phyloP scores from a whole-genome alignment of 768 basidiomycete species.

The Tylopilus sp. region DNA sequence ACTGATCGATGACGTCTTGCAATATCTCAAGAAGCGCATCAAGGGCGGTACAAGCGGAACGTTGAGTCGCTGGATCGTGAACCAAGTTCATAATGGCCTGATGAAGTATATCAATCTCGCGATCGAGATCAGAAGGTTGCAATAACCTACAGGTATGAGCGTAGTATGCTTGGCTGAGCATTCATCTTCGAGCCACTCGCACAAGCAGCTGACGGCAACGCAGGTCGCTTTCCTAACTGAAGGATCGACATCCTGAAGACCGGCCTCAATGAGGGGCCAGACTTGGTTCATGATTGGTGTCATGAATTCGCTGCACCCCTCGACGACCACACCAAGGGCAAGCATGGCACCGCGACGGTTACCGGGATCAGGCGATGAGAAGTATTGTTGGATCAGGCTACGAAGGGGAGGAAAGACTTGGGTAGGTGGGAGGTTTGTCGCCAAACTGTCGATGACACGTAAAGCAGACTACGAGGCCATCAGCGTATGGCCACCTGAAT shows the following conservation, averaged over 20 bases:
- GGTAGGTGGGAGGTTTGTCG: constrained; percentile 86
- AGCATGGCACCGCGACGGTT: constrained; percentile 91
- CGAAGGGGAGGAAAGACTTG: constrained; percentile 96
- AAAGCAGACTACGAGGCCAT: constrained; percentile 68
- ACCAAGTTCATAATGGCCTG: constrained; percentile 91
- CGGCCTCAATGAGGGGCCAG: constrained; percentile 92
- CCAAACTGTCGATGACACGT: constrained; percentile 89
- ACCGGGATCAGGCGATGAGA: constrained; percentile 71
- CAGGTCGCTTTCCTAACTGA: constrained; percentile 94
- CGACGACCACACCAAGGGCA: constrained; percentile 91
- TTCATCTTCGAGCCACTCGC: constrained; percentile 96
- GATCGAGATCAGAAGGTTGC: neutral
- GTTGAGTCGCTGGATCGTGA: constrained; percentile 82
- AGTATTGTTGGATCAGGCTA: constrained; percentile 77
- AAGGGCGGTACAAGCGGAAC: constrained; percentile 92
- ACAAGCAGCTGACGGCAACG: constrained; percentile 91
- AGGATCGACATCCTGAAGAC: constrained; percentile 79
- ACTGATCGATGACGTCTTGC: constrained; percentile 84
- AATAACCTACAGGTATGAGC: constrained; percentile 73
- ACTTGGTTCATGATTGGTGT: constrained; percentile 87
- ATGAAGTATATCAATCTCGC: neutral
- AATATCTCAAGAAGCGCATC: constrained; percentile 95
- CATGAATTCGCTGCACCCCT: constrained; percentile 98
- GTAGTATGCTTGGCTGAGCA: constrained; percentile 77
- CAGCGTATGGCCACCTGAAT: neutral